A percentile compares a stretch with the other conserved stretches of the same genome.
Evolutionary conservation across 345 rosid genomes (phyloP).

Genomic region (Psidium guajava): DNA sequence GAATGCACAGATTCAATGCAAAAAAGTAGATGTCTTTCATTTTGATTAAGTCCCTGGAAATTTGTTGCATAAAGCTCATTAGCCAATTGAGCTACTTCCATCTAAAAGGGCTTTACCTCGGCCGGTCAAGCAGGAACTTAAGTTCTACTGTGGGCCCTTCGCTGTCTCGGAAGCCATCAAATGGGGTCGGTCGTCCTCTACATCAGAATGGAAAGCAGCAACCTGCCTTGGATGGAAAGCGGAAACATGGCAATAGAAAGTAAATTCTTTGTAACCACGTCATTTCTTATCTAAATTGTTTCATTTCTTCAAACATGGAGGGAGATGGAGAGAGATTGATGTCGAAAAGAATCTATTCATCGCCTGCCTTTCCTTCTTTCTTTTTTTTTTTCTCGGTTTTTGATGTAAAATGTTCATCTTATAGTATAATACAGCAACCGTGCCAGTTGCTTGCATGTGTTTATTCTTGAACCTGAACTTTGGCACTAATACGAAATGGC

Average conservation of each 20-base stretch:
- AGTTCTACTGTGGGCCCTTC: conserved; percentile 45
- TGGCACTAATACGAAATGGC: neutral
- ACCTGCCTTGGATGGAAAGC: conserved; percentile 41
- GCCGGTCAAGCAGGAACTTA: conserved; percentile 26
- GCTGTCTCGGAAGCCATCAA: conserved; percentile 46
- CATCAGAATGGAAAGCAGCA: conserved; percentile 46
- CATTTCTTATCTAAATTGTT: conserved; percentile 9
- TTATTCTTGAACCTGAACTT: neutral
- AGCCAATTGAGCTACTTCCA: neutral
- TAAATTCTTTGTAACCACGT: conserved; percentile 25
- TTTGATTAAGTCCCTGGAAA: neutral
- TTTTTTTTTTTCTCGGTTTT: neutral
- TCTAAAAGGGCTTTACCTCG: neutral
- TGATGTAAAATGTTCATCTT: conserved; percentile 14
- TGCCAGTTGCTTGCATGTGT: conserved; percentile 30
- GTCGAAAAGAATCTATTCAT: neutral
- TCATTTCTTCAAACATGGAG: conserved; percentile 3
- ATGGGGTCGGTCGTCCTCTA: conserved; percentile 26
- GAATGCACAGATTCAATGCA: neutral
- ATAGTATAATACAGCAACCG: conserved; percentile 34
- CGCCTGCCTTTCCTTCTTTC: neutral
- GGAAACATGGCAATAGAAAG: conserved; percentile 46
- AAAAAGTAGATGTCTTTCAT: neutral
- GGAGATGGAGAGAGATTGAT: conserved; percentile 5
- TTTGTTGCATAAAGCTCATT: neutral